phyloP scores from a whole-genome alignment of 1,284 basidiomycete species.

The Ganoderma meredithae region DNA sequence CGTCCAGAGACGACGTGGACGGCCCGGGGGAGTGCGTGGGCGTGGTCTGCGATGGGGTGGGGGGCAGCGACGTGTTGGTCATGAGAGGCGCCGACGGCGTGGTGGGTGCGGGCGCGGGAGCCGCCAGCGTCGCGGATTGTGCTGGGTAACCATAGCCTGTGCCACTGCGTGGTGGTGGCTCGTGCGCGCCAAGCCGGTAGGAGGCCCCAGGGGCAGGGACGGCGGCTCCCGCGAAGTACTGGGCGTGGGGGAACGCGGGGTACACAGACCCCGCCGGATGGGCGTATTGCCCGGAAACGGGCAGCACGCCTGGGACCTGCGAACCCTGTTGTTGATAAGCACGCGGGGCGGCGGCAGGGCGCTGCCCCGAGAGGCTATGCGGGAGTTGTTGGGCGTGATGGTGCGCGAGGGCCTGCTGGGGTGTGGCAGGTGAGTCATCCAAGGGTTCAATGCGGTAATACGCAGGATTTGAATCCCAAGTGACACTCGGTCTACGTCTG shows the following conservation, averaged over 20 bases:
- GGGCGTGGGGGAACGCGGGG: neutral
- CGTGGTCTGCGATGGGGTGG: neutral
- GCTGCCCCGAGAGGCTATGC: neutral
- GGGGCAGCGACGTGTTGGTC: neutral
- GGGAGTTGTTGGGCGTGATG: neutral
- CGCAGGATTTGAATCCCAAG: neutral
- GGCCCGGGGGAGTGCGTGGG: neutral
- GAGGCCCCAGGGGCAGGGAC: too few relatives aligned
- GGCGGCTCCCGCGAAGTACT: neutral
- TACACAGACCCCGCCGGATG: slow-evolving; percentile 1
- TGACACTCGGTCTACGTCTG: neutral
- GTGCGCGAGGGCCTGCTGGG: neutral
- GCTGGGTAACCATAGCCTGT: neutral
- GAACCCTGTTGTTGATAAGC: neutral
- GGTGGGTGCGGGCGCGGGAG: neutral
- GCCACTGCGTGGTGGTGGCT: neutral
- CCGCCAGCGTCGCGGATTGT: too few relatives aligned
- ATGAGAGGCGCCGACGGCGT: slow-evolving; percentile 1
- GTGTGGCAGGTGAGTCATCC: neutral
- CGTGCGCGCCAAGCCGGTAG: neutral
- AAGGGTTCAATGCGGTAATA: neutral
- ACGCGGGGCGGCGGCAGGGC: neutral
- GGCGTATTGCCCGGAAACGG: neutral
- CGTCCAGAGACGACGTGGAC: neutral
- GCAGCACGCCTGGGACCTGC: neutral